Conservation (phyloP, 169 alveolate genomes). For the Plasmodium relictum region DNA sequence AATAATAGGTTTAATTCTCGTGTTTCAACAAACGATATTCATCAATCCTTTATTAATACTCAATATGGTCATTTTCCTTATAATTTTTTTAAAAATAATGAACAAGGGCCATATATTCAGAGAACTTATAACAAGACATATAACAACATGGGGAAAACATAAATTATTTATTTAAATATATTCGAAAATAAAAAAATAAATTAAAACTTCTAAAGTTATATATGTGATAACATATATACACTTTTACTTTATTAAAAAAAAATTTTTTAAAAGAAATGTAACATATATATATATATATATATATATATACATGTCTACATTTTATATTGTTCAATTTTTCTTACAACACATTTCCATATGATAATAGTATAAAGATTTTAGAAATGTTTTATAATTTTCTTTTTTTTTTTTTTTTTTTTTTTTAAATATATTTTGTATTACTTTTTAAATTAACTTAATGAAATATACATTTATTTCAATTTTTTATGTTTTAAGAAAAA, state of each 20-base stretch:
- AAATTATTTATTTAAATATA: neutral
- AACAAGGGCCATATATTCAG: constrained; percentile 63
- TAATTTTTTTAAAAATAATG: constrained; percentile 64
- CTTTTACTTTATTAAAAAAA: neutral
- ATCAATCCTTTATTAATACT: constrained; percentile 45
- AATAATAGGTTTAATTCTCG: constrained; percentile 61
- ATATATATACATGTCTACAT: neutral
- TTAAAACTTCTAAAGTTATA: neutral
- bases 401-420: too few relatives aligned
- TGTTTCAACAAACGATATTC: constrained; percentile 47
- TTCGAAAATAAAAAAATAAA: neutral
- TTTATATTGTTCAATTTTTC: neutral
- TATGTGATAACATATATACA: neutral
- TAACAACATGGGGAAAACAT: constrained; percentile 74
- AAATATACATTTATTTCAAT: constrained; percentile 13
- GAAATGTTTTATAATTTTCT: neutral
- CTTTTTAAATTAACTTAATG: constrained; percentile 27
- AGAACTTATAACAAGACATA: constrained; percentile 53
- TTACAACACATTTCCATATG: constrained; percentile 6
- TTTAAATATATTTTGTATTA: constrained; percentile 1
- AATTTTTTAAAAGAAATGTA: too few relatives aligned
- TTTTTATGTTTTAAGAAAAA: constrained; percentile 22
- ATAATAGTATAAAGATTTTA: neutral
- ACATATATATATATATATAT: neutral
- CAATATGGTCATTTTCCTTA: constrained; percentile 72